A percentile compares a stretch with the other conserved stretches of the same genome.
Conservation (phyloP, 495 filamentous ascomycete species). For the Aspergillus haitiensis region DNA sequence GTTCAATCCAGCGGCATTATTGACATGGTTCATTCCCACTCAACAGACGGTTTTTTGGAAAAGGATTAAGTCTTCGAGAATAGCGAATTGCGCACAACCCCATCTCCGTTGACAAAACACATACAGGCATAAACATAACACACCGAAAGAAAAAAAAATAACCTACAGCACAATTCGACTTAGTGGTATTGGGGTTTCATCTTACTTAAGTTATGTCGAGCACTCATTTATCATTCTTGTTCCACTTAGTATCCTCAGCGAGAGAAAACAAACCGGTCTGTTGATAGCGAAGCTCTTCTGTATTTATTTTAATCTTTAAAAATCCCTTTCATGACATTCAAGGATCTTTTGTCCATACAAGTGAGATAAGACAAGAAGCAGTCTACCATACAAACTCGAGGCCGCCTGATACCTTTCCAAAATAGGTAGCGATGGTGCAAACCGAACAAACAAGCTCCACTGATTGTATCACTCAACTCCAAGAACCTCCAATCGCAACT, state of each 20-base stretch:
- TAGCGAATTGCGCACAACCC: background rate
- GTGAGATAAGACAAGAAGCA: background rate
- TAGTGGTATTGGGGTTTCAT: background rate
- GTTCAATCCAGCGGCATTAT: conserved; percentile 35
- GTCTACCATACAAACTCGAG: background rate
- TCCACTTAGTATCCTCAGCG: background rate
- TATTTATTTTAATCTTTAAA: no score
- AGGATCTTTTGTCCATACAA: background rate
- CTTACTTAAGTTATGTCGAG: background rate
- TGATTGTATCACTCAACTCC: conserved; percentile 7
- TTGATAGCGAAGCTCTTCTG: no score
- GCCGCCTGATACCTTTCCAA: background rate
- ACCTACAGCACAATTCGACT: background rate
- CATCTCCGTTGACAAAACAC: no score
- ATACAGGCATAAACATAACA: no score
- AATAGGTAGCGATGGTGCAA: conserved; percentile 13
- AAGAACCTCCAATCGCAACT: background rate
- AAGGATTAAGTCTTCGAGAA: conserved; percentile 23
- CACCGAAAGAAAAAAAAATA: no score
- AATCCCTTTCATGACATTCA: no score
- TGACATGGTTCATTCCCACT: conserved; percentile 26
- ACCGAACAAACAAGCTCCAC: conserved; percentile 20
- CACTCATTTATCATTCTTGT: background rate
- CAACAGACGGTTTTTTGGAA: conserved; percentile 24
- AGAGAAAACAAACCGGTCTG: no score